Conservation (phyloP, 805 yeast genomes). For the Ogataea siamensis region DNA sequence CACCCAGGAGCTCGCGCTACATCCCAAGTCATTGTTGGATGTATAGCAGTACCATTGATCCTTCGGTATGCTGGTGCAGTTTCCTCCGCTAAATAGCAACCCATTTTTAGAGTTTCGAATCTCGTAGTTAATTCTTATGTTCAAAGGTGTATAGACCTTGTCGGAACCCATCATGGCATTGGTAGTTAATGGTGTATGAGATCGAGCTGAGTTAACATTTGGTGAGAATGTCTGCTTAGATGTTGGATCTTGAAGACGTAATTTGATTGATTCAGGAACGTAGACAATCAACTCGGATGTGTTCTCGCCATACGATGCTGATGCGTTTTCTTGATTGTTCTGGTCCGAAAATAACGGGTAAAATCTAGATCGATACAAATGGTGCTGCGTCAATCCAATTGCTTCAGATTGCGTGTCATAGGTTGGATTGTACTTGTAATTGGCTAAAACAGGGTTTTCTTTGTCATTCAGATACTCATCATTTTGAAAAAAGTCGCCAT, state of each 20-base stretch:
- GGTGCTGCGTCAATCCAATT: constrained; percentile 54
- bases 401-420: constrained; percentile 44
- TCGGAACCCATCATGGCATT: constrained; percentile 38
- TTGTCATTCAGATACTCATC: constrained; percentile 35
- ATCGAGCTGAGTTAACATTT: constrained; percentile 34
- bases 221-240: constrained; percentile 35
- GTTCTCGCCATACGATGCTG: constrained; percentile 32
- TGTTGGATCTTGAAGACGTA: constrained; percentile 55
- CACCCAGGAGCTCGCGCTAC: constrained; percentile 93
- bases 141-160: constrained; percentile 68
- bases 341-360: constrained; percentile 51
- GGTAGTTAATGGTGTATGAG: constrained; percentile 34
- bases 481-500: constrained; percentile 49
- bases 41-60: constrained; percentile 84
- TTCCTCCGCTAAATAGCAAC: constrained; percentile 66
- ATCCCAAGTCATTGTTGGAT: constrained; percentile 69
- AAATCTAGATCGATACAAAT: constrained; percentile 51
- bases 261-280: constrained; percentile 64
- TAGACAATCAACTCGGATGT: constrained; percentile 65
- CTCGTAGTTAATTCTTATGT: constrained; percentile 64
- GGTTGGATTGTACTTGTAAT: constrained; percentile 29
- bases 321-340: constrained; percentile 32
- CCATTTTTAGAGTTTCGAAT: constrained; percentile 70
- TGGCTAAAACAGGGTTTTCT: constrained; percentile 30
- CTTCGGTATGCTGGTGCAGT: constrained; percentile 42